A percentile compares a stretch with the other conserved stretches of the same genome.
phyloP scores from a whole-genome alignment of 768 basidiomycete species.

The Lanmaoa pseudosensibilis region DNA sequence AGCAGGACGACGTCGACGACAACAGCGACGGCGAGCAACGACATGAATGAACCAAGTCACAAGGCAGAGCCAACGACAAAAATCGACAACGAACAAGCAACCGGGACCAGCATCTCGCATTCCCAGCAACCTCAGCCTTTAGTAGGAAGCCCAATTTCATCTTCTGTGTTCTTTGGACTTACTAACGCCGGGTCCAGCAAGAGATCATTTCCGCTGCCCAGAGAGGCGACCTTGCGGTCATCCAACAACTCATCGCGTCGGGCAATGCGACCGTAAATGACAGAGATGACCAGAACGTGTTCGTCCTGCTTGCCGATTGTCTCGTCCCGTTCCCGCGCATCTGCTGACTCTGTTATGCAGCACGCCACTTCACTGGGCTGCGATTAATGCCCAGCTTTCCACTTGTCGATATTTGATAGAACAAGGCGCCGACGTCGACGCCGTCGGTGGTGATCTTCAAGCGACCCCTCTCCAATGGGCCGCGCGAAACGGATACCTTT shows the following conservation, averaged over 20 bases:
- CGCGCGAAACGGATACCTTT: conserved; percentile 93
- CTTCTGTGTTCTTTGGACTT: background rate
- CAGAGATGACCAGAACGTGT: conserved; percentile 85
- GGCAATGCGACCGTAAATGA: conserved; percentile 72
- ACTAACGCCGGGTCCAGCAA: conserved; percentile 27
- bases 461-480: conserved; percentile 99
- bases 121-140: conserved; percentile 24
- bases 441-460: conserved; percentile 87
- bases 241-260: conserved; percentile 68
- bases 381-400: conserved; percentile 92
- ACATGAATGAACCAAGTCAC: conserved; percentile 32
- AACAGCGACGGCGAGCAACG: conserved; percentile 18
- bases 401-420: conserved; percentile 86
- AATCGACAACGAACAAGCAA: conserved; percentile 28
- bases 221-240: conserved; percentile 70
- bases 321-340: background rate
- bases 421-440: conserved; percentile 93
- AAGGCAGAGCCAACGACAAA: conserved; percentile 32
- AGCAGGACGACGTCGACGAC: conserved; percentile 12
- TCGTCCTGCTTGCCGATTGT: conserved; percentile 8
- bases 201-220: conserved; percentile 86
- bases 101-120: conserved; percentile 27
- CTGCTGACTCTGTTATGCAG: conserved; percentile 17
- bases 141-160: conserved; percentile 14
- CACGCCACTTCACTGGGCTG: conserved; percentile 96